A percentile compares a stretch with the other conserved stretches of the same genome.
Evolutionary conservation across 345 rosid genomes (phyloP).

Genomic region (Corchorus capsularis): DNA sequence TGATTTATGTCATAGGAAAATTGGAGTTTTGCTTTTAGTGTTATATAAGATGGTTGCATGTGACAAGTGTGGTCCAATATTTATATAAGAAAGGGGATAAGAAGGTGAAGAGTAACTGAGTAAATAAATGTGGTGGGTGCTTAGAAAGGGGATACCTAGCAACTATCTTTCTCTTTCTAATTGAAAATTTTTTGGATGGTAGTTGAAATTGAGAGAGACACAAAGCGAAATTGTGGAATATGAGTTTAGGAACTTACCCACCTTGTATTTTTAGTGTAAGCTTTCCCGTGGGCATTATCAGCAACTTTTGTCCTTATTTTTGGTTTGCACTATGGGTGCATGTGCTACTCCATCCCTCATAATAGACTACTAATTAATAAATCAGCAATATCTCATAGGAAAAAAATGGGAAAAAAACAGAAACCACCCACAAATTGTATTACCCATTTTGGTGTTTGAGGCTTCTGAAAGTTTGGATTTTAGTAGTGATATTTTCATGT

Average conservation of each 20-base stretch:
- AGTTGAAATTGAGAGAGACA: slow-evolving; percentile 46
- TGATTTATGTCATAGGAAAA: not conserved
- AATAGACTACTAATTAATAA: too few species aligned
- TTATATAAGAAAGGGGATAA: slow-evolving; percentile 23
- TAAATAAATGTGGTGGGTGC: slow-evolving; percentile 32
- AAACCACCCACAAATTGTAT: not conserved
- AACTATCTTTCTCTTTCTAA: not conserved
- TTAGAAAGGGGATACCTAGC: slow-evolving; percentile 14
- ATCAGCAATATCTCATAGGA: not conserved
- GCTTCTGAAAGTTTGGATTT: not conserved
- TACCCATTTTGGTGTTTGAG: not conserved
- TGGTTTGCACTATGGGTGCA: not conserved
- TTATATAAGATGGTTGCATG: not conserved
- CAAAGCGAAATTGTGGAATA: slow-evolving; percentile 15
- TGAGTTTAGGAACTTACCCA: slow-evolving; percentile 14
- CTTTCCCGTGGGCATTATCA: not conserved
- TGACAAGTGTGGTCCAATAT: slow-evolving; percentile 15
- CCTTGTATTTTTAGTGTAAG: slow-evolving; percentile 2
- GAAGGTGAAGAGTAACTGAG: slow-evolving; percentile 17
- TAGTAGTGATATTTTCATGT: too few species aligned
- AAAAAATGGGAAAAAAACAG: not conserved
- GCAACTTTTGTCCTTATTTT: not conserved
- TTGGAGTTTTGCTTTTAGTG: not conserved
- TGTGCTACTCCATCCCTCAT: not conserved
- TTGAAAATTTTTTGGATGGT: slow-evolving; percentile 34